Evolutionary conservation across 352 stramenopile species (phyloP), one percentile per base, ranked within the genome.

Genomic region (Discostella stelligera): DNA sequence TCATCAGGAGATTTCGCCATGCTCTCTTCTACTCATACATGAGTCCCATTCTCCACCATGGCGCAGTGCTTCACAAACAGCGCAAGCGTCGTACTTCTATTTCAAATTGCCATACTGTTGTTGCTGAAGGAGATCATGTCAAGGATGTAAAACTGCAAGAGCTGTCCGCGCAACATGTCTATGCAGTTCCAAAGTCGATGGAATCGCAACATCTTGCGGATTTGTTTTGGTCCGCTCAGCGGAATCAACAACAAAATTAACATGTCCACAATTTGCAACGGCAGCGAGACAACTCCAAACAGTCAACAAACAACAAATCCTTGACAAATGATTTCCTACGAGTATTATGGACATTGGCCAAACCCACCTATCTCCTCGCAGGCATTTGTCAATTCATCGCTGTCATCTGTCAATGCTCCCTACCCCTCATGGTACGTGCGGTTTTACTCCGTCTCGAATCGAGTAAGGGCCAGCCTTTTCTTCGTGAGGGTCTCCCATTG

Each of bases 381-480:
- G 85, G 78, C 25, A 62, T 85, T 25, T 91, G 69, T 67, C 68
- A 93, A 67, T 72, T 91, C 2, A 61, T 91, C 20, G 76, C 83
- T 6, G 83, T 90, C 16, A 21, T 86, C 0, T 83, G 74, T 71
- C 77, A 88, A 65, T 68, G 72, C 10, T 69, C 68, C 6, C 52
- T 90, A 25, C 88, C 88, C 3, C 25, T 93, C 2, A 54, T 90
- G 7, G 84, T 93, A 10, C 73, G 81, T 25, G 20, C 78, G 46
- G 48, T 93, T 0, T 60, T 93, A 10, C 46, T 59, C 23, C 21
- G 83, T 14, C 32, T 93, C 25, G 85, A 93, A 81, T 37, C 77
- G 2, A 58, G 84, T 67, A 76, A 72, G 2, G 30, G 25, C 16
- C 20, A 81, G 60, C 65, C 56, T 18, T 62, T 90, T 20, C 30